These are phyloP conservation scores for Smallanthus sonchifolius DNA, from an alignment of 129 eudicot genomes.

Conservation along the genomic window DNA sequence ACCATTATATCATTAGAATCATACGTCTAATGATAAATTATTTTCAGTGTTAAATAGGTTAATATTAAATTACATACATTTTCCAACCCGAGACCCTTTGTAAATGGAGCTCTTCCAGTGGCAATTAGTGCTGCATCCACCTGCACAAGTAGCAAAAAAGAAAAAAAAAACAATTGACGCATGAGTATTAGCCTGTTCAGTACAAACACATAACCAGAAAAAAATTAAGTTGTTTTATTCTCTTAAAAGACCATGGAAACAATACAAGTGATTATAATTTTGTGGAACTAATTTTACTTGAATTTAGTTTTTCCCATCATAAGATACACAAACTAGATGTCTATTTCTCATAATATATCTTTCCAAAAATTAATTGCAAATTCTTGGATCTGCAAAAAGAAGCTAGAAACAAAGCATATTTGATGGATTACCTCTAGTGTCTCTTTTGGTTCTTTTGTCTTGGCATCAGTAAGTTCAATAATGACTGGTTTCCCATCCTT, in stretches of 20 bases:
- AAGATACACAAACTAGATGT: not conserved
- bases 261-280: not conserved
- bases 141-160: constrained; percentile 23
- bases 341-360: not conserved
- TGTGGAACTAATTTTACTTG: not conserved
- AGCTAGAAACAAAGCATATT: constrained; percentile 1
- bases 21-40: constrained; percentile 5
- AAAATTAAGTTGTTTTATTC: not conserved
- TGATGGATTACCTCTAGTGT: constrained; percentile 62
- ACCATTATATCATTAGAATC: constrained; percentile 16
- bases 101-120: constrained; percentile 85
- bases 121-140: constrained; percentile 89
- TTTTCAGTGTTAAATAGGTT: not conserved
- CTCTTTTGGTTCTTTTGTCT: constrained; percentile 76
- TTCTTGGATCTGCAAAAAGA: not conserved
- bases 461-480: constrained; percentile 90
- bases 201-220: not conserved
- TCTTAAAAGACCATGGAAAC: not conserved
- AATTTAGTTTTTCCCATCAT: not conserved
- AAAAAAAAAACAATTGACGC: not conserved
- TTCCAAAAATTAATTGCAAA: not conserved
- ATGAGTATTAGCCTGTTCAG: not conserved
- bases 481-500: constrained; percentile 77
- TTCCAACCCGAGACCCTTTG: constrained; percentile 76
- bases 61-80: constrained; percentile 41